Evolutionary conservation across 2,329 filamentous ascomycete genomes (phyloP), one percentile per base, ranked within the genome.

Genomic region (Cytospora piceae): DNA sequence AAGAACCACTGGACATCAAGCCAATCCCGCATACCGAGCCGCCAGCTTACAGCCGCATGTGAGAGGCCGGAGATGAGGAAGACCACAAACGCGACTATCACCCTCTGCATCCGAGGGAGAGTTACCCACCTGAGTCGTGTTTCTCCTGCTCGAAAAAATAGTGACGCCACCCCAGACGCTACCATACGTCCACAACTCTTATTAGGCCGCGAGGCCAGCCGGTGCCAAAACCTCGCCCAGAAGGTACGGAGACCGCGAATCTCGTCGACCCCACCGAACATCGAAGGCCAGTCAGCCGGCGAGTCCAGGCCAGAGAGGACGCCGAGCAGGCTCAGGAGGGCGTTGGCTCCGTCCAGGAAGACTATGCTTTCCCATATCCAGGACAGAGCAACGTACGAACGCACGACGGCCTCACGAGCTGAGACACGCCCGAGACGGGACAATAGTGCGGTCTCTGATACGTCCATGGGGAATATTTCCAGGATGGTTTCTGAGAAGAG

Each of bases 1-100:
- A 69, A 24, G 46, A 68, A 69, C 66, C 68, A 69, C 24, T 65
- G 57, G 20, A 68, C 6, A 32, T 69, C 68, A 17, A 68, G 31
- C 66, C 53, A 63, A 15, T 65, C 66, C 3, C n/a, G 29, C 24
- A 57, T 49, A 7, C 66, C 61, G 24, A 66, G 14, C 1, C 34
- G 56, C 66, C 63, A 69, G 58, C 59, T 68, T 3, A 66, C 68
- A 14, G 61, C 58, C 14, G 32, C 31, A 24, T 68, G 58, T 7
- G 63, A 64, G 9, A 69, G 54, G 3, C 68, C 66, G 3, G 68
- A 69, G 14, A 69, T 9, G 2, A 69, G 31, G 46, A 69, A 68
- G 31, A 66, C 52, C 31, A 61, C 27, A 31, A 68, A 68, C 0
- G 66, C 68, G 6, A 67, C 14, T 7, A 56, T 15, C 11, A 46